Evolutionary conservation across 2,329 filamentous ascomycete species (phyloP), one percentile per base, ranked within the genome.

Genomic region (Tothia fuscella): DNA sequence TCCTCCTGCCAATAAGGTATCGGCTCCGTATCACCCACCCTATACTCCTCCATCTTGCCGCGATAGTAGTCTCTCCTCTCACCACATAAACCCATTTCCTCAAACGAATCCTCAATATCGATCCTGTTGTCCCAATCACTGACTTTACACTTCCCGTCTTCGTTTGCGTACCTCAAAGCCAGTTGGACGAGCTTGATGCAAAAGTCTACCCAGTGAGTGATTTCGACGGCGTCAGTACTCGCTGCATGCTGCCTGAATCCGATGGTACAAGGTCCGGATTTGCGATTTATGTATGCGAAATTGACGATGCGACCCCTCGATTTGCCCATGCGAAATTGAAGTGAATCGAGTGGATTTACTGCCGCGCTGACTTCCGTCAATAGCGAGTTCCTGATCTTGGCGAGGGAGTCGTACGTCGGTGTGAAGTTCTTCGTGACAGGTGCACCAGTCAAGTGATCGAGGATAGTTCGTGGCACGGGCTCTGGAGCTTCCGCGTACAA

Each of bases 231-330:
- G 14, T 48, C 38, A 13, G 48, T 24, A 12, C 34, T 43, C 5
- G 41, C 48, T 9, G 46, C 41, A 28, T 48, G 45, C 37, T 50
- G 48, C 10, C 48, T 25, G 35, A 50, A 50, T 38, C 49, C 48
- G 12, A 50, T 35, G 2, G 48, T 50, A 12, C 38, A 36, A 4
- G 47, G 41, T 5, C 34, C 41, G 25, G 34, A n/a, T n/a, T 5
- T 28, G 16, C 46, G 39, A 17, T 26, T 32, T 21, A 40, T 12
- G 43, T 46, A 46, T 2, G 37, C 35, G 25, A 48, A 49, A 33
- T 48, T 48, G 41, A 49, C 46, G 9, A 38, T 43, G 25, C 31
- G 30, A 10, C 31, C 38, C 32, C 22, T 43, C 12, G 13, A 12
- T 6, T 19, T 9, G 30, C 46, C 46, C 31, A 47, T 41, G 22